Evolutionary conservation across 1,139 yeast species (phyloP).

Genomic region (Yamadazyma songkhlaensis): DNA sequence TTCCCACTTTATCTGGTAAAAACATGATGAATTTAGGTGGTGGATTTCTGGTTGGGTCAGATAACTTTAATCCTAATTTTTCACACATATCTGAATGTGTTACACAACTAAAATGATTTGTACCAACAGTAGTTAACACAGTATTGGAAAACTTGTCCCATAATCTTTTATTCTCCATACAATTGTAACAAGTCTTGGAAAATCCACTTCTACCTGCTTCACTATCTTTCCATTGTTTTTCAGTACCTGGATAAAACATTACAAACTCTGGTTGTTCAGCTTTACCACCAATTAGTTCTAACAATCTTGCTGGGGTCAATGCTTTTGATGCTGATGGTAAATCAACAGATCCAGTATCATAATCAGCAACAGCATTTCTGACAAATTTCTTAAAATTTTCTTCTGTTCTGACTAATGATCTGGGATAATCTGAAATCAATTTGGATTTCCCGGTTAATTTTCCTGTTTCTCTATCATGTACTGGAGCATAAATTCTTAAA

Average conservation of each 20-base stretch:
- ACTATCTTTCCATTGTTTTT: conserved; percentile 37
- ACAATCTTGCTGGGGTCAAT: conserved; percentile 29
- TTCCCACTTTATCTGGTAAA: conserved; percentile 37
- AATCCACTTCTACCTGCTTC: conserved; percentile 37
- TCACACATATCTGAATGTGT: conserved; percentile 49
- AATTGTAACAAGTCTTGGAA: conserved; percentile 40
- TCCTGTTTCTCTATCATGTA: conserved; percentile 27
- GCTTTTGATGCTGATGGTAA: conserved; percentile 37
- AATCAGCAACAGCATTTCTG: conserved; percentile 49
- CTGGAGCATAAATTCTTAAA: conserved; percentile 60
- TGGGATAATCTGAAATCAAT: conserved; percentile 47
- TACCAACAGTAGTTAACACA: conserved; percentile 37
- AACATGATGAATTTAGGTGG: conserved; percentile 36
- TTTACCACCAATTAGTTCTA: conserved; percentile 47
- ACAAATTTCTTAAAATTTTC: conserved; percentile 53
- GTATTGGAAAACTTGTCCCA: conserved; percentile 61
- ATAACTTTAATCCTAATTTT: conserved; percentile 39
- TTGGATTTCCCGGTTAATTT: conserved; percentile 27
- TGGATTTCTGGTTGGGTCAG: conserved; percentile 12
- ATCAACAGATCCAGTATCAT: conserved; percentile 33
- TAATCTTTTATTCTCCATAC: conserved; percentile 46
- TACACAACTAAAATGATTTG: conserved; percentile 61
- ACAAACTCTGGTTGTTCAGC: conserved; percentile 49
- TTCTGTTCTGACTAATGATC: conserved; percentile 39
- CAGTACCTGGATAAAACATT: conserved; percentile 61